Evolutionary conservation across 257 asterid genomes (phyloP), one percentile per base, ranked within the genome.

Genomic region (Lavandula angustifolia): DNA sequence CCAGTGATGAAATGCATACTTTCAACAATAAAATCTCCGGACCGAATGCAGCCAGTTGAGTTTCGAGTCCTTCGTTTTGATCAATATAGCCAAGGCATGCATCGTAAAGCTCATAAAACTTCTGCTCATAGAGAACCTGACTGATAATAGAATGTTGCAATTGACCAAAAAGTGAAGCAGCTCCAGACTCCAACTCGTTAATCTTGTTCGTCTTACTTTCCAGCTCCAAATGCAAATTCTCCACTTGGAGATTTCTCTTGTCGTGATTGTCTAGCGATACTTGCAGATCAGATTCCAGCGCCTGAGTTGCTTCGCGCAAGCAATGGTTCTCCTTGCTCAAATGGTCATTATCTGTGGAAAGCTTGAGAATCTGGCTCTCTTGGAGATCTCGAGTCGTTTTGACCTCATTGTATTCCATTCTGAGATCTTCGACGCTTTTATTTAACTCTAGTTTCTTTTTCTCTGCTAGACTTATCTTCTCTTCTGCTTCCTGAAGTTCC

Each of bases 1-100:
- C 96, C 66, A 90, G 83, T 53, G 95, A 86, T 17, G 84, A 83
- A 68, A 91, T 70, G 43, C 85, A 82, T 76, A 76, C 84, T 77
- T 75, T 82, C 80, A 94, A 68, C 22, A 81, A 80, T 47, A 54
- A 68, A 60, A 88, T 88, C 73, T 86, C 98, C 49, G 87, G 88
- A 64, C 77, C 78, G 76, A 48, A 82, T 55, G 87, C 87, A 32
- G 83, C 83, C 68, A 94, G 60, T 68, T 81, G 87, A 51, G 38
- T 76, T 71, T 78, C 75, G 53, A 81, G 85, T 40, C 54, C 82
- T 69, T 82, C 82, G 66, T 81, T 89, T 79, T 81, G 78, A 70
- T 74, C 78, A n/a, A 67, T 48, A 62, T 78, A 74, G 71, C 71
- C 77, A 54, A 73, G 68, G 61, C 76, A 79, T 54, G 74, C 80